Evolutionary conservation across 1,284 basidiomycete genomes (phyloP).

Genomic region (Megacollybia platyphylla): DNA sequence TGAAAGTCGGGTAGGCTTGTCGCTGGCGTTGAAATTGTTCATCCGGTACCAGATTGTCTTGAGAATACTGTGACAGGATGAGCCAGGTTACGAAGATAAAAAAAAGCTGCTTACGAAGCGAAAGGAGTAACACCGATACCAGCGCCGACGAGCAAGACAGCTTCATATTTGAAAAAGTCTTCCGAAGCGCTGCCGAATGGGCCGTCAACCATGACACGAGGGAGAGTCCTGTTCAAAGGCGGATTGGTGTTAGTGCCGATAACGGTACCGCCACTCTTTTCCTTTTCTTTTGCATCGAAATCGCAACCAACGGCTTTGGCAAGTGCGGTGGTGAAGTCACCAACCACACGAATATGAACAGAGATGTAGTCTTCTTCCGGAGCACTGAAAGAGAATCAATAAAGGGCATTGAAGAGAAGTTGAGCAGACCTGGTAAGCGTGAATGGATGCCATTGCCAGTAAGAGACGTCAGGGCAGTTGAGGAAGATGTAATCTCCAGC

Average conservation of each 20-base stretch:
- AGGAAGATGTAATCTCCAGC: slow-evolving; percentile 88
- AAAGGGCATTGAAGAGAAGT: background rate
- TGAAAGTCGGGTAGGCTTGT: slow-evolving; percentile 60
- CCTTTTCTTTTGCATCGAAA: slow-evolving; percentile 44
- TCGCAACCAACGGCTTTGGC: slow-evolving; percentile 77
- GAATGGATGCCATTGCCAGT: slow-evolving; percentile 93
- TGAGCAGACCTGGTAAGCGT: slow-evolving; percentile 61
- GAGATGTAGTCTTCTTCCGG: slow-evolving; percentile 88
- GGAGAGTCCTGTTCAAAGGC: slow-evolving; percentile 59
- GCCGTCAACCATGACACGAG: slow-evolving; percentile 83
- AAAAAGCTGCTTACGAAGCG: slow-evolving; percentile 49
- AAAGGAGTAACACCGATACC: slow-evolving; percentile 93
- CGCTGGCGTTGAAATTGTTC: slow-evolving; percentile 62
- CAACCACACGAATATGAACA: slow-evolving; percentile 77
- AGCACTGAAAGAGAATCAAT: slow-evolving; percentile 30
- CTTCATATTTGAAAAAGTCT: slow-evolving; percentile 80
- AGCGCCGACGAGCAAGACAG: slow-evolving; percentile 73
- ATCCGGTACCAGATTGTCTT: slow-evolving; percentile 94
- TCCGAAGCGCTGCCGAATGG: slow-evolving; percentile 80
- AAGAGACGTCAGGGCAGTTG: slow-evolving; percentile 75
- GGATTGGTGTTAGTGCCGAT: slow-evolving; percentile 45
- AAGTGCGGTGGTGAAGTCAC: slow-evolving; percentile 77
- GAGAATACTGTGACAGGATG: slow-evolving; percentile 41
- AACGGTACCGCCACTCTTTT: slow-evolving; percentile 43
- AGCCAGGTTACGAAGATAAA: slow-evolving; percentile 6